These are phyloP conservation scores for Globisporangium megalacanthum DNA, from an alignment of 352 stramenopile species.

Conservation along the genomic window DNA sequence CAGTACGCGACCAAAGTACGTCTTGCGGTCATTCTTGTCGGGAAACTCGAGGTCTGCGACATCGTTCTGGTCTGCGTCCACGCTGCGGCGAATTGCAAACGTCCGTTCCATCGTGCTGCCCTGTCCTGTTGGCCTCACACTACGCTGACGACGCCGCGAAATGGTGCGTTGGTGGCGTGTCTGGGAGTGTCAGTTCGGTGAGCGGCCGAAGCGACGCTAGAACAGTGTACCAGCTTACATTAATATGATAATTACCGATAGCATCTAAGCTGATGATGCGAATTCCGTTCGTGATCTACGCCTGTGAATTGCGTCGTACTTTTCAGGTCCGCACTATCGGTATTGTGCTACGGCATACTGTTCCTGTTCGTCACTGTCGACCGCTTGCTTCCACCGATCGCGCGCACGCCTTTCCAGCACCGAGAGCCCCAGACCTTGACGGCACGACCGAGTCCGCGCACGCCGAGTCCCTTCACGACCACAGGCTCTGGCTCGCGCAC, in stretches of 20 bases:
- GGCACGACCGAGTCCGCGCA: slow-evolving; percentile 27
- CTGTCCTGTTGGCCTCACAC: not conserved
- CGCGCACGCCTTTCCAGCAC: slow-evolving; percentile 7
- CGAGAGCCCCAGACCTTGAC: slow-evolving; percentile 14
- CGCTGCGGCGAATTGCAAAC: slow-evolving; percentile 53
- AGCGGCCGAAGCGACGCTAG: no score
- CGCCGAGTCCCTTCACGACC: slow-evolving; percentile 46
- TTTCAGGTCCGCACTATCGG: no score
- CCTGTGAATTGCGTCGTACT: no score
- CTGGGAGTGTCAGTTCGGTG: no score
- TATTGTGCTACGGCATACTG: slow-evolving; percentile 8
- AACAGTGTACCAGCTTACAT: no score
- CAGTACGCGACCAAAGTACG: slow-evolving; percentile 54
- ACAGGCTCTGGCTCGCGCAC: slow-evolving; percentile 26
- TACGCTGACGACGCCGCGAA: not conserved
- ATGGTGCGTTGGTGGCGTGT: no score
- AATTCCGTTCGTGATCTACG: no score
- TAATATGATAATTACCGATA: no score
- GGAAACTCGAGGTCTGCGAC: slow-evolving; percentile 59
- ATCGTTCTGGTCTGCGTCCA: slow-evolving; percentile 51
- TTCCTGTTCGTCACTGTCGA: slow-evolving; percentile 1
- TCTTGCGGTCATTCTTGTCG: slow-evolving; percentile 45
- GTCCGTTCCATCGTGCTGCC: slow-evolving; percentile 18
- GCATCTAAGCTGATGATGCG: no score
- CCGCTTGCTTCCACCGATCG: slow-evolving; percentile 6